Evolutionary conservation across 768 basidiomycete species (phyloP), one percentile per base, ranked within the genome.

Genomic region (Lactarius trivialis): DNA sequence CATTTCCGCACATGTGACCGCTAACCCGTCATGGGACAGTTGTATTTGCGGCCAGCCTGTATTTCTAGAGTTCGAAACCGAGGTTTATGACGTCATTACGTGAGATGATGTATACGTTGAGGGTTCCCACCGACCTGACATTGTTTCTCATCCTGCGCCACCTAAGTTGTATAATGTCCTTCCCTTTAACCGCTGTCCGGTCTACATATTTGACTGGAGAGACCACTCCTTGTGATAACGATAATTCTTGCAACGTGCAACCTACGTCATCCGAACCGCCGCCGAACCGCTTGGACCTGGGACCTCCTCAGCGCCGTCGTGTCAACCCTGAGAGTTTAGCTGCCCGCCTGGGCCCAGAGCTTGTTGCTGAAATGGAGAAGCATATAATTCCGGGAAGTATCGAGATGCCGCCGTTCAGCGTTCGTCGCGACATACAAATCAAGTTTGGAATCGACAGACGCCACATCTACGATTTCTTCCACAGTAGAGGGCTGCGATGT

Each of bases 21-120:
- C 24, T 8, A 24, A 49, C 37, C 14, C 39, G 49, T 33, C 43
- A 26, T 55, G 51, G 24, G 36, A 12, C 66, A 92, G 90, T 92
- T 73, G 87, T 92, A 49, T 92, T 92, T 71, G 90, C 91, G 11
- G 90, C 90, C 17, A 91, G 90, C 73, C 71, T 92, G 79, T 92
- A 92, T 76, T 91, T 92, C 75, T 92, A 83, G 67, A 15, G n/a
- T n/a, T 33, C 21, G 24, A 14, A 26, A n/a, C 6, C n/a, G 36
- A 39, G 6, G 3, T 33, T 12, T 32, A 32, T 62, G 61, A 63
- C 45, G 61, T 63, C 60, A 65, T 62, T 21, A 39, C 9, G 15
- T 41, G 15, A 36, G 7, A 26, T 48, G 34, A 41, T 32, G 26
- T 30, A 30, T 30, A 26, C 32, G 43, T 24, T 24, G 45, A 48